These are phyloP conservation scores for Colletotrichum melonis DNA, from an alignment of 2,329 filamentous ascomycete genomes.

Conservation along the genomic window DNA sequence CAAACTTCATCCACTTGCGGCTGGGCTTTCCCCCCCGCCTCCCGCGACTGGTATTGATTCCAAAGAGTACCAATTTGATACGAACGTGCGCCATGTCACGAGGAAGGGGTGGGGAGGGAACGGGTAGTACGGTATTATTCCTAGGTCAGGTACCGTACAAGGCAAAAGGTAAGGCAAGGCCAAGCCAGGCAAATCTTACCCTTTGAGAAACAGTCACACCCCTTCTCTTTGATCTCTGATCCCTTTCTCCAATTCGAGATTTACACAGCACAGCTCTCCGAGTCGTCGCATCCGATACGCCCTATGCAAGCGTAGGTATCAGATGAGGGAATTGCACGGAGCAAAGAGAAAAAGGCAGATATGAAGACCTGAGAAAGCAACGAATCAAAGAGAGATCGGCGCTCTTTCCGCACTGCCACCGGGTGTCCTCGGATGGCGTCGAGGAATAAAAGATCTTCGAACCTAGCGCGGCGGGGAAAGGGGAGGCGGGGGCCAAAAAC, in stretches of 20 bases:
- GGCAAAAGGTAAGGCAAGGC: not conserved
- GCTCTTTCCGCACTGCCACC: conserved; percentile 17
- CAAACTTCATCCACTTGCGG: not conserved
- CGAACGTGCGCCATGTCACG: not conserved
- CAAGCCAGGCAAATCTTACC: not conserved
- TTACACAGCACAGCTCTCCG: not conserved
- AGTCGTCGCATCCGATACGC: conserved; percentile 13
- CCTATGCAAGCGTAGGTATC: not conserved
- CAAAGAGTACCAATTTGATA: conserved; percentile 5
- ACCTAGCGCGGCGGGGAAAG: conserved; percentile 29
- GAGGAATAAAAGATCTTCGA: conserved; percentile 24
- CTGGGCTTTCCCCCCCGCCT: not conserved
- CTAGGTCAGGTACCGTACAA: not conserved
- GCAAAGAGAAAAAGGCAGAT: not conserved
- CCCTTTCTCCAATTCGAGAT: not conserved
- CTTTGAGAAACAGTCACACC: not conserved
- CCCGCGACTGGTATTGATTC: conserved; percentile 3
- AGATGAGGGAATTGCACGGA: conserved; percentile 8
- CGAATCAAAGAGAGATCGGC: not conserved
- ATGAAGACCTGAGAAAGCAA: too few species aligned
- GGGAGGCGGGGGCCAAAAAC: not conserved
- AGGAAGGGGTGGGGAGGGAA: not conserved
- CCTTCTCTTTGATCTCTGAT: not conserved
- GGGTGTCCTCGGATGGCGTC: conserved; percentile 10
- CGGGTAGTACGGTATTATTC: too few species aligned